Base-by-base conservation (phyloP, 108 stramenopile genomes). In the Fragilaria radians region DNA sequence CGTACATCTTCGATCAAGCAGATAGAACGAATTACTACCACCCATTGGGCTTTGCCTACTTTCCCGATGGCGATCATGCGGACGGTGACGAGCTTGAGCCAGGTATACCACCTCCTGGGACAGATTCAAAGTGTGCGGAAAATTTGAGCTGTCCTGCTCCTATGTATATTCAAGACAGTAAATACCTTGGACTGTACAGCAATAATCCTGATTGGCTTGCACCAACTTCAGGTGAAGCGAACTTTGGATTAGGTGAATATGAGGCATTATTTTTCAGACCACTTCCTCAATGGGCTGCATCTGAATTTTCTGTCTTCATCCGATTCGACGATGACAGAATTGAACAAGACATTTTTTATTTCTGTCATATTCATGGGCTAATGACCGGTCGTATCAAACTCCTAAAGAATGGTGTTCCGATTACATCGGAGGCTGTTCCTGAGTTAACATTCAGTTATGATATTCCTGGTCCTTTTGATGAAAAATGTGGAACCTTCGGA, bases 11-110 rank as follows among this genome's bases (percentile, higher is more conserved):
- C 64, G 60, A 61, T 30, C 89, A 91, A 57, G 32, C 25, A 36
- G 72, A 76, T 42, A 7, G 36, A 7, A 42, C 11, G 47, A 83
- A 80, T 63, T 89, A 77, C 69, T 88, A 73, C 57, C 95, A 95
- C 59, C 88, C 88, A 23, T 62, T 95, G n/a, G 95, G 95, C 19
- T 92, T 95, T 58, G 84, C 89, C 4, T 95, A 95, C 68, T 78
- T 58, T 24, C 80, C 91, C 21, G 89, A 93, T 70, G 94, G 94
- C 22, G 94, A 85, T 25, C 91, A 95, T 65, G 81, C 50, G 22
- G 89, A 71, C 21, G 70, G 64, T 2, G 82, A 86, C 52, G 94
- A 95, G 71, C 75, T 95, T 32, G 94, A 95, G 66, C 85, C 83
- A 24, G 65, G 74, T 9, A 73, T 89, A 21, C 54, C 57, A 0